Evolutionary conservation across 306 rosid species (phyloP).

Genomic region (Cucurbita maxima): DNA sequence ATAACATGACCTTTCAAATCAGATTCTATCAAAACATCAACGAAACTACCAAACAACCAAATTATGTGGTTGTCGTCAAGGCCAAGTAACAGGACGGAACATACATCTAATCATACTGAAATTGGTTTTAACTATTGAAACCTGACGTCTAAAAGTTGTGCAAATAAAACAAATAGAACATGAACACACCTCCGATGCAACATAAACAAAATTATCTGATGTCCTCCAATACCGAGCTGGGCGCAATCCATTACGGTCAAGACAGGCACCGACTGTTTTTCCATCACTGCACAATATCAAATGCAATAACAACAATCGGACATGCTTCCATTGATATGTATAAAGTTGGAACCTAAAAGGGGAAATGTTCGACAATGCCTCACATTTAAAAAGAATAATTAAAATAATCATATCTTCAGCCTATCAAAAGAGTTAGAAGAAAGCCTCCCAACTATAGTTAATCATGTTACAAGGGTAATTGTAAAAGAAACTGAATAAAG

Average conservation of each 20-base stretch:
- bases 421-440: neutral
- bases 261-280: constrained; percentile 95
- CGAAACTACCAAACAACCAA: neutral
- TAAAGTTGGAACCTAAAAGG: neutral
- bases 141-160: constrained; percentile 2
- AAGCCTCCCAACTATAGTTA: neutral
- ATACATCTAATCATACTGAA: neutral
- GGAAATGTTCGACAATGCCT: neutral
- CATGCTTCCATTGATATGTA: neutral
- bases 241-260: constrained; percentile 95
- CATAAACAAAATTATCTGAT: constrained; percentile 88
- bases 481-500: neutral
- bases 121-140: constrained; percentile 8
- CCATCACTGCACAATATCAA: constrained; percentile 63
- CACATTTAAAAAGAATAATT: neutral
- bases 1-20: neutral
- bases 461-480: neutral
- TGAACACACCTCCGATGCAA: constrained; percentile 88
- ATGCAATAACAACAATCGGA: constrained; percentile 20
- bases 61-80: neutral
- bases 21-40: neutral
- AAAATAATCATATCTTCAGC: neutral
- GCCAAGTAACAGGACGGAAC: neutral
- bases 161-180: constrained; percentile 9
- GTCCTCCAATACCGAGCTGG: constrained; percentile 99